phyloP scores from a whole-genome alignment of 257 asterid species.

The Fraxinus cuspidata region DNA sequence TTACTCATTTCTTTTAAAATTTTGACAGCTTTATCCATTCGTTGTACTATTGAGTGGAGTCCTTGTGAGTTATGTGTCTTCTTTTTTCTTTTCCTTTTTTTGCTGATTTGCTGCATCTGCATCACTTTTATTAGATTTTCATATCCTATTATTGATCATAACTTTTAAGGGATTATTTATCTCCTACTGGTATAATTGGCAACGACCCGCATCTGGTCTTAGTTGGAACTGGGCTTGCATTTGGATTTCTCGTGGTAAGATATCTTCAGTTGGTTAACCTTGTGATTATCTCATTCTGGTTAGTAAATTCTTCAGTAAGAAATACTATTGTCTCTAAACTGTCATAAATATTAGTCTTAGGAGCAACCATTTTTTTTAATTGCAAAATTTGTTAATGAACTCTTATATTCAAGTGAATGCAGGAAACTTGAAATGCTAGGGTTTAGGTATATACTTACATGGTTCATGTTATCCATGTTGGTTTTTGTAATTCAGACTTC shows the following conservation, averaged over 20 bases:
- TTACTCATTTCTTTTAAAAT: conserved; percentile 23
- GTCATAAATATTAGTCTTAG: background rate
- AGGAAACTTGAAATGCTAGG: background rate
- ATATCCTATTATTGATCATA: conserved; percentile 25
- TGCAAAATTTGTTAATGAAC: background rate
- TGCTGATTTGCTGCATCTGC: too few relatives aligned
- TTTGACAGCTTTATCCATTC: conserved; percentile 78
- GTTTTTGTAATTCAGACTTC: background rate
- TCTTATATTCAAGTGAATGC: background rate
- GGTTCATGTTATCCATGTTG: background rate
- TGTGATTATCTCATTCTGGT: background rate
- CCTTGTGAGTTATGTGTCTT: too few relatives aligned
- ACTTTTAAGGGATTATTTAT: conserved; percentile 71
- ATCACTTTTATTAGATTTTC: too few relatives aligned
- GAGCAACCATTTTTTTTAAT: background rate
- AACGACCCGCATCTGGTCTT: conserved; percentile 67
- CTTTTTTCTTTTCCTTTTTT: too few relatives aligned
- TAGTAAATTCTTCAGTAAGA: background rate
- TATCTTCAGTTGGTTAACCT: conserved; percentile 3
- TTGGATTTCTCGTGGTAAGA: conserved; percentile 95
- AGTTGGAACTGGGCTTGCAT: conserved; percentile 85
- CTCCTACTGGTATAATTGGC: conserved; percentile 69
- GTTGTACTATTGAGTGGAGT: conserved; percentile 72
- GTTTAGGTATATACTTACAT: background rate
- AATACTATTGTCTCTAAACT: background rate